Conservation (phyloP, 2,329 filamentous ascomycete genomes). For the Xylaria multiplex region DNA sequence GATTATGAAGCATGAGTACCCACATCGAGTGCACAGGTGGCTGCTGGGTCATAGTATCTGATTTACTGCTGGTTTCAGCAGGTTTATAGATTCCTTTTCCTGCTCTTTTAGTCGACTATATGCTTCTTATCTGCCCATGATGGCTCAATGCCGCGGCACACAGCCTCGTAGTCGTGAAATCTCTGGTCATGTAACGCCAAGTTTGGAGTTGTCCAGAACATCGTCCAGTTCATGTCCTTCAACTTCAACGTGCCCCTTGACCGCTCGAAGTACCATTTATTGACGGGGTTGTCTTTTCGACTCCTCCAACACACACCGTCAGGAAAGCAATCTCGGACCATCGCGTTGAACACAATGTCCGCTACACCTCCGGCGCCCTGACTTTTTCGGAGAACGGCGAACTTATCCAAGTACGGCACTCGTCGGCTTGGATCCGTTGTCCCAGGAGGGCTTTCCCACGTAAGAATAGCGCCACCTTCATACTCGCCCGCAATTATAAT, state of each 20-base stretch:
- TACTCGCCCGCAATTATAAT: slow-evolving; percentile 96
- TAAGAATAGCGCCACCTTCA: slow-evolving; percentile 92
- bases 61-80: neutral
- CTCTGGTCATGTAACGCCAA: slow-evolving; percentile 64
- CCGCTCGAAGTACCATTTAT: slow-evolving; percentile 99
- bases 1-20: neutral
- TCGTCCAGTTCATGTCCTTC: slow-evolving; percentile 86
- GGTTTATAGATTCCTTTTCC: slow-evolving; percentile 11
- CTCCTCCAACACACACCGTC: slow-evolving; percentile 92
- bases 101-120: slow-evolving; percentile 61
- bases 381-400: slow-evolving; percentile 87
- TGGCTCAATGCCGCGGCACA: slow-evolving; percentile 73
- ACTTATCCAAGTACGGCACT: slow-evolving; percentile 97
- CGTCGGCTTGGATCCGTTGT: slow-evolving; percentile 68
- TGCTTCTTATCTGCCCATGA: slow-evolving; percentile 71
- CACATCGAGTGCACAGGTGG: neutral
- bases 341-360: slow-evolving; percentile 94
- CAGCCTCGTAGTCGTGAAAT: slow-evolving; percentile 76
- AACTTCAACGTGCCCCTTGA: slow-evolving; percentile 86
- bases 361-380: slow-evolving; percentile 94
- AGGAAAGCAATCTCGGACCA: slow-evolving; percentile 90
- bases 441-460: slow-evolving; percentile 84
- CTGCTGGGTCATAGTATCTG: neutral
- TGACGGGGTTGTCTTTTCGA: slow-evolving; percentile 90
- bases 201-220: slow-evolving; percentile 94